Conservation (phyloP, 306 rosid genomes). For the Acacia melanoxylon region DNA sequence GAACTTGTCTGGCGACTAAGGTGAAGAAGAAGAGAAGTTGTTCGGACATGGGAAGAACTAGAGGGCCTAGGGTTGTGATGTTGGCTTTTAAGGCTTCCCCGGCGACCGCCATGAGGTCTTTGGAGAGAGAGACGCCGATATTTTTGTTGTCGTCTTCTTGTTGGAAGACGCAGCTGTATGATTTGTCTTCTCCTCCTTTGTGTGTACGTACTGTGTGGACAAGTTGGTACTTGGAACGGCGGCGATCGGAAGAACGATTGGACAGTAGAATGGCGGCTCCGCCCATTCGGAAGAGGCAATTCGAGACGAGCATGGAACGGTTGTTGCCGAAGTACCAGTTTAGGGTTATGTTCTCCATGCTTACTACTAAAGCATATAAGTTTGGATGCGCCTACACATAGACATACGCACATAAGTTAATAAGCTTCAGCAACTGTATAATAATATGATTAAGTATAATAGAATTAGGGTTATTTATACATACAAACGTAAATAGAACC, state of each 20-base stretch:
- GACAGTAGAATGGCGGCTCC: slow-evolving; percentile 80
- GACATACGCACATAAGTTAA: not conserved
- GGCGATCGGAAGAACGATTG: slow-evolving; percentile 53
- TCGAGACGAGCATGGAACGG: slow-evolving; percentile 77
- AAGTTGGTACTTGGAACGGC: slow-evolving; percentile 73
- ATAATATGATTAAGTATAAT: not conserved
- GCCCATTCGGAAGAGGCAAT: slow-evolving; percentile 83
- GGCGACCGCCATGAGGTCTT: slow-evolving; percentile 80
- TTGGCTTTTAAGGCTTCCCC: slow-evolving; percentile 83
- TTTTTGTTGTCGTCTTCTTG: slow-evolving; percentile 62
- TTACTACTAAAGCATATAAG: slow-evolving; percentile 81
- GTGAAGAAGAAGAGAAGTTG: slow-evolving; percentile 66
- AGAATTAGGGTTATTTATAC: not conserved
- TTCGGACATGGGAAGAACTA: slow-evolving; percentile 90
- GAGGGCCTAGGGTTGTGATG: slow-evolving; percentile 82
- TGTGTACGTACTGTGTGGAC: slow-evolving; percentile 79
- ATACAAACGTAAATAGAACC: not conserved
- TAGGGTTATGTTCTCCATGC: slow-evolving; percentile 90
- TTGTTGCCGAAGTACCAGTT: slow-evolving; percentile 85
- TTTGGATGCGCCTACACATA: slow-evolving; percentile 63
- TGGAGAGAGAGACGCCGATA: slow-evolving; percentile 71
- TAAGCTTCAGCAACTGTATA: not conserved
- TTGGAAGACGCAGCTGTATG: slow-evolving; percentile 65
- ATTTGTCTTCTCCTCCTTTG: slow-evolving; percentile 69
- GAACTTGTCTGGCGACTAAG: slow-evolving; percentile 58